Percentiles rank a stretch among this genome's conserved stretches.
Conservation (phyloP, 2,329 filamentous ascomycete species). For the Aspergillus sp. region DNA sequence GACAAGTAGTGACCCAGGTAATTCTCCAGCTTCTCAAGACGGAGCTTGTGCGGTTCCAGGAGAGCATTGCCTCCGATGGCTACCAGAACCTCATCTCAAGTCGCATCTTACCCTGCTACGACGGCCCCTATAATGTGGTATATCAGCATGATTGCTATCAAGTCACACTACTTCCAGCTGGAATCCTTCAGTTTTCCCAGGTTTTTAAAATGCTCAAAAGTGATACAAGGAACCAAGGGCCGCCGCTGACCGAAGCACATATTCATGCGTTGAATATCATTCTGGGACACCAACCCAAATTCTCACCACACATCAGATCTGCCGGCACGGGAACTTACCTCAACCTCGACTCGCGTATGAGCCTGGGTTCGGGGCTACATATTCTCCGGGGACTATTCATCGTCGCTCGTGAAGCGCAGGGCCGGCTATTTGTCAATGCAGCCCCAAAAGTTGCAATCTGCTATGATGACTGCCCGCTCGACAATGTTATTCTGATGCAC, state of each 20-base stretch:
- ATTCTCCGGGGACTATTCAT: not conserved
- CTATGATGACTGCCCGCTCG: not conserved
- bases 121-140: not conserved
- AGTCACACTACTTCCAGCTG: not conserved
- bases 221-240: not conserved
- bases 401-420: not conserved
- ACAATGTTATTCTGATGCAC: not conserved
- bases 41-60: not conserved
- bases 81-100: not conserved
- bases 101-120: not conserved
- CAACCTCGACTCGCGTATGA: not conserved
- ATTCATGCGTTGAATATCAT: constrained; percentile 62
- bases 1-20: not conserved
- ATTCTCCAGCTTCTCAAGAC: not conserved
- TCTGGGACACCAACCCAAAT: constrained; percentile 37
- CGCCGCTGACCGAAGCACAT: not conserved
- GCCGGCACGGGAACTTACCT: not conserved
- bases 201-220: not conserved
- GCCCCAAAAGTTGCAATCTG: not conserved
- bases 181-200: not conserved
- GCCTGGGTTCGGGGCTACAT: not conserved
- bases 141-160: not conserved
- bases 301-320: not conserved
- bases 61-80: not conserved
- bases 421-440: not conserved